Percentiles rank a stretch among this genome's conserved stretches.
Evolutionary conservation across 805 yeast species (phyloP).

Genomic region (Hanseniaspora vineae): DNA sequence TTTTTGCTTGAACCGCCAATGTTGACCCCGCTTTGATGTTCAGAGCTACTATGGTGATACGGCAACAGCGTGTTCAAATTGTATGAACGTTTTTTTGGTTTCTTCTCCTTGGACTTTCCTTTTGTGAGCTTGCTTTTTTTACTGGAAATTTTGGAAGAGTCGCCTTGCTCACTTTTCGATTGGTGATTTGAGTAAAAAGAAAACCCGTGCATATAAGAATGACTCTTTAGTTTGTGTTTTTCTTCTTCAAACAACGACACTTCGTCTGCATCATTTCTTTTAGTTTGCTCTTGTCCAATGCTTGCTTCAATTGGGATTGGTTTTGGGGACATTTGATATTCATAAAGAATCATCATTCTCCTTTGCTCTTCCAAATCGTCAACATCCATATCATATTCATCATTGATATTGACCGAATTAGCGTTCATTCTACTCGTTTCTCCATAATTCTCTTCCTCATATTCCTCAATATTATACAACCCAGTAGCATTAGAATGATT

Average conservation of each 20-base stretch:
- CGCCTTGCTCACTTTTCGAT: background rate
- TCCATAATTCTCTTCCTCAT: background rate
- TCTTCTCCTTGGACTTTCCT: background rate
- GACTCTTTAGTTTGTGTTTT: too few species aligned
- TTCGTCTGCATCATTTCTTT: too few species aligned
- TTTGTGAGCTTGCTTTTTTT: background rate
- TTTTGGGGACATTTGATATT: slow-evolving; percentile 1
- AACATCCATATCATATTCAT: background rate
- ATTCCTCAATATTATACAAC: background rate
- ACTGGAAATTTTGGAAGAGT: background rate
- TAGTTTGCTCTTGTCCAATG: too few species aligned
- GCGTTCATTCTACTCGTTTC: background rate
- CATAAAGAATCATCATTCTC: slow-evolving; percentile 6
- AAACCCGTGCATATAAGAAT: too few species aligned
- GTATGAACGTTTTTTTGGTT: background rate
- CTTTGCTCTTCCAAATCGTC: slow-evolving; percentile 6
- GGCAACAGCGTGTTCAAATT: background rate
- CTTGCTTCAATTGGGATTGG: background rate
- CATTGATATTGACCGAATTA: background rate
- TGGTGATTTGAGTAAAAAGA: too few species aligned
- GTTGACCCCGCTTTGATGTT: slow-evolving; percentile 4
- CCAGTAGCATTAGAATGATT: background rate
- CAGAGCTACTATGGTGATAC: background rate
- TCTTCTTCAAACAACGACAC: too few species aligned
- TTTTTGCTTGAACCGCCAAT: slow-evolving; percentile 32